Conservation (phyloP, 257 asterid genomes). For the Solanum verrucosum region DNA sequence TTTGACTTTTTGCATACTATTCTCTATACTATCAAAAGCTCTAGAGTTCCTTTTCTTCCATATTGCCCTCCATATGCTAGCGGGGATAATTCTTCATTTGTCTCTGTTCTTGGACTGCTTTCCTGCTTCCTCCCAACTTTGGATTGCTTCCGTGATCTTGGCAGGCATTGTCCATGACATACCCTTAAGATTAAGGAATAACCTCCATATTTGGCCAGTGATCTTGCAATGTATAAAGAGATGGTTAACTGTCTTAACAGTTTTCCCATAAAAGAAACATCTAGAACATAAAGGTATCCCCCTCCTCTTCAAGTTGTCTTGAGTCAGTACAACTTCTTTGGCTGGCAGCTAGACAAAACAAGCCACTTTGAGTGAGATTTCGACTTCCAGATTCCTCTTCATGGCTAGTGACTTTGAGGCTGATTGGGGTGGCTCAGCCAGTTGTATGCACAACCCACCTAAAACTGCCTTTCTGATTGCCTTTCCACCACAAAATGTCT, state of each 20-base stretch:
- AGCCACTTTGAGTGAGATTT: not conserved
- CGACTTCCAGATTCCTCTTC: not conserved
- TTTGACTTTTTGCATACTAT: too few relatives aligned
- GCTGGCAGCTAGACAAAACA: not conserved
- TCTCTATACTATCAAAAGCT: not conserved
- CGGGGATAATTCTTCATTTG: not conserved
- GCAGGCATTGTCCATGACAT: not conserved
- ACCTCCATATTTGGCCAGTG: not conserved
- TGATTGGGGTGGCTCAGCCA: not conserved
- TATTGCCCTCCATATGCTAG: not conserved
- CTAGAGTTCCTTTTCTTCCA: not conserved
- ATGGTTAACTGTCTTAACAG: not conserved
- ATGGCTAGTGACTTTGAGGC: not conserved
- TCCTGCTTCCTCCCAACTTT: not conserved
- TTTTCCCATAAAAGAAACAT: not conserved
- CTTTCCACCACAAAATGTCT: not conserved
- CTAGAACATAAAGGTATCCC: not conserved
- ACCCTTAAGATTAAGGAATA: not conserved
- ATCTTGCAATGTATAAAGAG: not conserved
- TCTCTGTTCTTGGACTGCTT: not conserved
- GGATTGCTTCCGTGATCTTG: not conserved
- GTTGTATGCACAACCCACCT: not conserved
- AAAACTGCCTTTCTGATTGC: not conserved
- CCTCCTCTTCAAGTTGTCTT: not conserved
- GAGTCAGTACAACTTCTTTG: not conserved